Conservation (phyloP, 139 green algal genomes). For the Chloropicon primus region DNA sequence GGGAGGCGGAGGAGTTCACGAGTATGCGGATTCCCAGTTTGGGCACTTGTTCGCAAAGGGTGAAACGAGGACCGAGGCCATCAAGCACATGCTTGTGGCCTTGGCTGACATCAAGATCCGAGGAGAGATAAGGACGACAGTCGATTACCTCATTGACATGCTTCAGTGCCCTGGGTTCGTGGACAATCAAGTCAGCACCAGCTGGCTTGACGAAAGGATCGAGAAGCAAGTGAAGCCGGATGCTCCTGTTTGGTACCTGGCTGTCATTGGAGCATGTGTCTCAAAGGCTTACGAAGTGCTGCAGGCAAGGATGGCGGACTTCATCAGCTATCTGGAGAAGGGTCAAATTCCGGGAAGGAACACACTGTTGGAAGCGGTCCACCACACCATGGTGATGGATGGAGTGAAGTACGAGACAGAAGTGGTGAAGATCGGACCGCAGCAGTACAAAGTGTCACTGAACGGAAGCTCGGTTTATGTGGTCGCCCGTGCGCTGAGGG, state of each 20-base stretch:
- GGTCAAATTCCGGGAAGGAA: constrained; percentile 76
- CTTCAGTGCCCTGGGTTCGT: constrained; percentile 64
- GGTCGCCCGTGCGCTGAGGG: constrained; percentile 73
- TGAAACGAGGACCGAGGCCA: constrained; percentile 55
- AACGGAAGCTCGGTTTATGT: constrained; percentile 25
- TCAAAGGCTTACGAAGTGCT: not conserved
- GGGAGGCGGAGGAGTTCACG: constrained; percentile 81
- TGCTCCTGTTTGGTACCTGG: constrained; percentile 74
- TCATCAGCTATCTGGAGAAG: constrained; percentile 79
- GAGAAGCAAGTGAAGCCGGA: constrained; percentile 50
- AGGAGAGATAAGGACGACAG: constrained; percentile 89
- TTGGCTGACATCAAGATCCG: constrained; percentile 84
- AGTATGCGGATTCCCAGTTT: constrained; percentile 96
- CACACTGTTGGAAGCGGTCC: constrained; percentile 4
- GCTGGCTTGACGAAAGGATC: constrained; percentile 93
- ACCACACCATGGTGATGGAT: constrained; percentile 33
- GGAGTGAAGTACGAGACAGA: constrained; percentile 26
- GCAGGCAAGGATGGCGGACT: constrained; percentile 53
- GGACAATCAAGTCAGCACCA: constrained; percentile 67
- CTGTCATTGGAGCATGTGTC: constrained; percentile 45
- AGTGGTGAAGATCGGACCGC: constrained; percentile 19
- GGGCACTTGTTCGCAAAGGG: constrained; percentile 93
- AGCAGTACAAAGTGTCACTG: constrained; percentile 10
- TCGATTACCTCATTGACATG: constrained; percentile 72
- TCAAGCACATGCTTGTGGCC: constrained; percentile 83